These are phyloP conservation scores for Rhizopogon rudus DNA, from an alignment of 768 basidiomycete genomes.

Conservation along the genomic window DNA sequence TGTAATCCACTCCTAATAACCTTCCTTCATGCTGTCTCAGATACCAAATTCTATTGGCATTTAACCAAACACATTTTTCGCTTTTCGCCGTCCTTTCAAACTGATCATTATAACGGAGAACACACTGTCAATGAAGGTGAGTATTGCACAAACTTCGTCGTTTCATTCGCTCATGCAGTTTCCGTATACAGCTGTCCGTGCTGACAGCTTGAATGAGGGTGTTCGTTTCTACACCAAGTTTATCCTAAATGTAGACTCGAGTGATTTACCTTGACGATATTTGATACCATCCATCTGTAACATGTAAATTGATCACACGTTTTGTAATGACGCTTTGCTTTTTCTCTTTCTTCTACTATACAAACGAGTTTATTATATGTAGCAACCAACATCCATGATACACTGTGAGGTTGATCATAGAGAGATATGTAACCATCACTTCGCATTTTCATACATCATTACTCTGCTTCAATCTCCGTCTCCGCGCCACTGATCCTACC, in stretches of 20 bases:
- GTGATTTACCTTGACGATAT: slow-evolving; percentile 13
- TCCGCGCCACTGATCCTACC: slow-evolving; percentile 13
- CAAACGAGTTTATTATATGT: too few relatives aligned
- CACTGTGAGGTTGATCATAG: too few relatives aligned
- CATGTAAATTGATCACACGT: neutral
- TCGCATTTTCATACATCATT: neutral
- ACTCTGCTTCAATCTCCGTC: slow-evolving; percentile 9
- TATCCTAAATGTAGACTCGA: slow-evolving; percentile 64
- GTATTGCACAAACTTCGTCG: neutral
- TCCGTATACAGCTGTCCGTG: slow-evolving; percentile 35
- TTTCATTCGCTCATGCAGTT: slow-evolving; percentile 7
- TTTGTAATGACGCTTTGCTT: neutral
- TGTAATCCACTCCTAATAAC: neutral
- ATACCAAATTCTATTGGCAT: slow-evolving; percentile 15
- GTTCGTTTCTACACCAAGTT: slow-evolving; percentile 63
- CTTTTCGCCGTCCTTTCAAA: slow-evolving; percentile 31
- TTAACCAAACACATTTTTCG: slow-evolving; percentile 49
- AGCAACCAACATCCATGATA: too few relatives aligned
- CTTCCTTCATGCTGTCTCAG: slow-evolving; percentile 1
- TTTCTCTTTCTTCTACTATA: neutral
- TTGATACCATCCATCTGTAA: neutral
- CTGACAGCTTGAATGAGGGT: slow-evolving; percentile 52
- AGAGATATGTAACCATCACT: neutral
- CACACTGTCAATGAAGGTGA: slow-evolving; percentile 18
- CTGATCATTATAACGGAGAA: slow-evolving; percentile 10